Evolutionary conservation across 2,329 filamentous ascomycete genomes (phyloP).

Genomic region (Penicillium sp.): DNA sequence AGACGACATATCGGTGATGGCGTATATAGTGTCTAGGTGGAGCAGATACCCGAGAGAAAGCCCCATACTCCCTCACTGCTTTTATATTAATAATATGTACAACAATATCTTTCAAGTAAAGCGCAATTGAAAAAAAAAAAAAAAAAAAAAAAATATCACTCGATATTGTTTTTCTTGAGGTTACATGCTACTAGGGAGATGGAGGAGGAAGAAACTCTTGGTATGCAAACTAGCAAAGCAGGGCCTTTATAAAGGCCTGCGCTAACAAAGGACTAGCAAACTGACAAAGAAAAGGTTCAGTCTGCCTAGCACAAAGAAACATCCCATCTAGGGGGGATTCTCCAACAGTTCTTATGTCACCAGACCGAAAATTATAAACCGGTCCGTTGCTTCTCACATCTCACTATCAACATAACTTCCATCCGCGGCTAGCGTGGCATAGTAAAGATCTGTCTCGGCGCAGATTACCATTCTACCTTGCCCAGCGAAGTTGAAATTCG

Average conservation of each 20-base stretch:
- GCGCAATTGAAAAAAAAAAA: too few relatives aligned
- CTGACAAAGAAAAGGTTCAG: too few relatives aligned
- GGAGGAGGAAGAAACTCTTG: too few relatives aligned
- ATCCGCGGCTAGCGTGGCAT: constrained; percentile 16
- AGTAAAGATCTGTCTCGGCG: constrained; percentile 19
- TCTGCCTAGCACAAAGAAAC: too few relatives aligned
- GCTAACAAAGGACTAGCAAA: too few relatives aligned
- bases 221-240: too few relatives aligned
- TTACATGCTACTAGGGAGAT: too few relatives aligned
- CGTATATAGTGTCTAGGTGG: not conserved
- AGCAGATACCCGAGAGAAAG: not conserved
- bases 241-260: too few relatives aligned
- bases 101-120: not conserved
- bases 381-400: constrained; percentile 4
- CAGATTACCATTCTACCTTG: constrained; percentile 20
- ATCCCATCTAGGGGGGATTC: too few relatives aligned
- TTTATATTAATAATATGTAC: not conserved
- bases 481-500: constrained; percentile 51
- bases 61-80: not conserved
- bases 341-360: not conserved
- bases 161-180: too few relatives aligned
- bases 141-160: too few relatives aligned
- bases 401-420: constrained; percentile 17
- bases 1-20: not conserved
- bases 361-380: not conserved